Evolutionary conservation across 371 early-diverging fungal species (phyloP).

Genomic region (Mortierella sp.): DNA sequence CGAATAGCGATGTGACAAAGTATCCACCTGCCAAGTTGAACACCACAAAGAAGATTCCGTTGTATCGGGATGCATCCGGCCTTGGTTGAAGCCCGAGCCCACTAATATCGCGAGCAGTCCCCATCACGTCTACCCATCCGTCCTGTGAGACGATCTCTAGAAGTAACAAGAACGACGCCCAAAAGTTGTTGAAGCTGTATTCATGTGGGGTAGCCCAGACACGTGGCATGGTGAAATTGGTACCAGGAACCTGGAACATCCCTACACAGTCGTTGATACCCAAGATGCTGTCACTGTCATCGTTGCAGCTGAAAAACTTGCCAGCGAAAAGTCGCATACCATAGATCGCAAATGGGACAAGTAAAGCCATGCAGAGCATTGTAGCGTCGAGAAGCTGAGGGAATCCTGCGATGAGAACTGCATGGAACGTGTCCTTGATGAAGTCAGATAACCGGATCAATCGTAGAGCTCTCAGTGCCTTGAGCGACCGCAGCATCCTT

Average conservation of each 20-base stretch:
- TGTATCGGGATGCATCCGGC: conserved; percentile 63
- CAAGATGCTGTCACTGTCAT: conserved; percentile 32
- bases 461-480: conserved; percentile 72
- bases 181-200: conserved; percentile 77
- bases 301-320: conserved; percentile 68
- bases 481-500: conserved; percentile 70
- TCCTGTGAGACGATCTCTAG: conserved; percentile 78
- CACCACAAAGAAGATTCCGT: conserved; percentile 69
- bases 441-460: conserved; percentile 67
- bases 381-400: conserved; percentile 72
- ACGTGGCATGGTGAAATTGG: conserved; percentile 56
- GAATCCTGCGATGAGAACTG: conserved; percentile 65
- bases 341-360: conserved; percentile 77
- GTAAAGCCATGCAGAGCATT: conserved; percentile 62
- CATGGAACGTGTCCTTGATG: conserved; percentile 70
- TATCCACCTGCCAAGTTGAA: too few species aligned
- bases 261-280: conserved; percentile 56
- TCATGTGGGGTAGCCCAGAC: conserved; percentile 73
- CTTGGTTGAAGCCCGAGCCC: conserved; percentile 58
- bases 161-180: conserved; percentile 64
- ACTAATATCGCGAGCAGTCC: conserved; percentile 62
- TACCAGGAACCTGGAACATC: conserved; percentile 39
- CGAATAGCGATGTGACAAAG: too few species aligned
- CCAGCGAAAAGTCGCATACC: conserved; percentile 73
- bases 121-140: conserved; percentile 76